These are phyloP conservation scores for Forsythia suspensa DNA, from an alignment of 257 asterid genomes.

Conservation along the genomic window DNA sequence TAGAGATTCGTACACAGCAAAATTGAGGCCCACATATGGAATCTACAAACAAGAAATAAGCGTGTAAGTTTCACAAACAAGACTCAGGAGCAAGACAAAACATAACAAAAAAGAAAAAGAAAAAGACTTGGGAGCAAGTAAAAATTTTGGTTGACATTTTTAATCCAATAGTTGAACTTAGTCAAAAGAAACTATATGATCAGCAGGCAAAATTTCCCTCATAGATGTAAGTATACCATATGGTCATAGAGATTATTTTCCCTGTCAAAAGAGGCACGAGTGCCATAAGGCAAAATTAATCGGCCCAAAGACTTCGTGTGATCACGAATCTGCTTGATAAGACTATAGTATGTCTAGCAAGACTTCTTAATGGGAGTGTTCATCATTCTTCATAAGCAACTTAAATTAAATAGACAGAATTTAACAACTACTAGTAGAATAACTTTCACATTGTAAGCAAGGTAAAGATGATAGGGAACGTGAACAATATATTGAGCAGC, in stretches of 20 bases:
- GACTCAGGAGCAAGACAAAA: neutral
- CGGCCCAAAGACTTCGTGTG: neutral
- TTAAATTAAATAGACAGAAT: neutral
- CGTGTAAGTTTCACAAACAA: constrained; percentile 13
- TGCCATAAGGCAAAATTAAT: neutral
- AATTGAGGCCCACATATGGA: constrained; percentile 97
- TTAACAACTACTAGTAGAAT: neutral
- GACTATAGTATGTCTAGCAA: neutral
- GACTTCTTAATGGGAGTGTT: neutral
- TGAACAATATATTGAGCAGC: no score
- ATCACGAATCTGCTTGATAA: neutral
- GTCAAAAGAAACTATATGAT: neutral
- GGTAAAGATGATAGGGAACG: no score
- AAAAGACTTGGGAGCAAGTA: neutral
- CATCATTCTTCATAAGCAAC: neutral
- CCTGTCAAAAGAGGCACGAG: constrained; percentile 2
- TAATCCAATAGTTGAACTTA: neutral
- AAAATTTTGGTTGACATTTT: neutral
- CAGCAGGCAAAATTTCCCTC: neutral
- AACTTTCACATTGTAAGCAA: neutral
- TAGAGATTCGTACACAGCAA: constrained; percentile 94
- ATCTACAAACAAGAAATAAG: constrained; percentile 52
- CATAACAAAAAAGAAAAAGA: no score
- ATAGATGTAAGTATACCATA: neutral
- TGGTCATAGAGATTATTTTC: neutral